Conservation (phyloP, 2,329 filamentous ascomycete genomes). For the Phaeomoniella chlamydospora region DNA sequence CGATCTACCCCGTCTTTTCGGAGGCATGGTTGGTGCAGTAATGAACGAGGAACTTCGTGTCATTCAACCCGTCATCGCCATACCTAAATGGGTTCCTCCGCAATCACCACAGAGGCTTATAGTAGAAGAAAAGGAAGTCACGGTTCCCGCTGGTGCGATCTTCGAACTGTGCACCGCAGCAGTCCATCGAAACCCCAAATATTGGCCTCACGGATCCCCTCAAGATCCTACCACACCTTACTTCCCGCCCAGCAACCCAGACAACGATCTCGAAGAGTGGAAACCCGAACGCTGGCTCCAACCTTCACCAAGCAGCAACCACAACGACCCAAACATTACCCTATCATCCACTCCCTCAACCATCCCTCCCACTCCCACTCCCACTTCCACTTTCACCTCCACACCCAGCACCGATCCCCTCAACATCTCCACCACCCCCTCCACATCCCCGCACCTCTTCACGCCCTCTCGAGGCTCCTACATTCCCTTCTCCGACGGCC, state of each 20-base stretch:
- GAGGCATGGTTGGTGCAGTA: slow-evolving; percentile 56
- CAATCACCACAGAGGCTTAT: slow-evolving; percentile 36
- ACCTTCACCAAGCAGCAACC: slow-evolving; percentile 12
- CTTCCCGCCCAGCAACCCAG: slow-evolving; percentile 3
- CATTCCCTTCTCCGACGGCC: slow-evolving; percentile 40
- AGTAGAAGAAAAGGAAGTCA: slow-evolving; percentile 42
- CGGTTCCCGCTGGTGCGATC: slow-evolving; percentile 40
- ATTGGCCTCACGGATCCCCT: slow-evolving; percentile 45
- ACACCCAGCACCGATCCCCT: slow-evolving; percentile 3
- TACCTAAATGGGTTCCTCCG: slow-evolving; percentile 50
- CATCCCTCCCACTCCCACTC: too few relatives aligned
- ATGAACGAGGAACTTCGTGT: slow-evolving; percentile 66
- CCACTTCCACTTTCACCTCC: not conserved
- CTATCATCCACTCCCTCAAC: too few relatives aligned
- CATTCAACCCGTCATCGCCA: slow-evolving; percentile 54
- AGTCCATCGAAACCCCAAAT: slow-evolving; percentile 53
- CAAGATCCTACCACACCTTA: slow-evolving; percentile 20
- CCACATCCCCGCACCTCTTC: slow-evolving; percentile 49
- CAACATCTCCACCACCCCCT: slow-evolving; percentile 44
- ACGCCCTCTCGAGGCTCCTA: slow-evolving; percentile 38
- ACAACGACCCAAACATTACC: too few relatives aligned
- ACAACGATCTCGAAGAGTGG: slow-evolving; percentile 51
- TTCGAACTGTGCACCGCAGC: slow-evolving; percentile 43
- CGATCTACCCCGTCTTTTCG: slow-evolving; percentile 50
- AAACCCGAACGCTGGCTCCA: slow-evolving; percentile 58